These are phyloP conservation scores for Cryptococcus sp. DNA, from an alignment of 1,284 basidiomycete genomes.

Conservation along the genomic window DNA sequence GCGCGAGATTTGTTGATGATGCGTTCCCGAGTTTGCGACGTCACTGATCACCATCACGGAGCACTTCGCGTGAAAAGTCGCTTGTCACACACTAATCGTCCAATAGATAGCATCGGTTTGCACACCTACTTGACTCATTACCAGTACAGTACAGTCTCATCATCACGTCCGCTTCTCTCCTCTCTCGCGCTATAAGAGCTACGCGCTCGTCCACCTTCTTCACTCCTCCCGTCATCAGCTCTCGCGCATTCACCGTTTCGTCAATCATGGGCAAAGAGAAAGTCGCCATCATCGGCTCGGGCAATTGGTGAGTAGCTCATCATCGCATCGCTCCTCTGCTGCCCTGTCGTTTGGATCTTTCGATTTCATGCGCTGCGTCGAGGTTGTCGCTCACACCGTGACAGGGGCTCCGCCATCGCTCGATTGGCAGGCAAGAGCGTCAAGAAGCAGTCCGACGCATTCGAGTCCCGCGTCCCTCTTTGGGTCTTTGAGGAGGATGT, in stretches of 20 bases:
- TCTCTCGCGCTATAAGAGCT: not conserved
- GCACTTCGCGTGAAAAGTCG: too few species aligned
- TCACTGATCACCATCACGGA: too few species aligned
- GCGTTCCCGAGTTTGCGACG: too few species aligned
- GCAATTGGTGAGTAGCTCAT: constrained; percentile 48
- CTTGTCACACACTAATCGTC: too few species aligned
- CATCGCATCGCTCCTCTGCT: too few species aligned
- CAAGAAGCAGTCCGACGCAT: constrained; percentile 53
- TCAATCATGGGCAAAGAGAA: constrained; percentile 54
- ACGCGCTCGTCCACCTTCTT: not conserved
- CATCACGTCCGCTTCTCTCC: not conserved
- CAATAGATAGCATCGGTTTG: too few species aligned
- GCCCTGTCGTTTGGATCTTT: not conserved
- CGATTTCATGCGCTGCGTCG: not conserved
- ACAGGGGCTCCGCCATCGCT: constrained; percentile 61
- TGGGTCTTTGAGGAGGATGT: constrained; percentile 60
- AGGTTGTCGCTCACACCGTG: not conserved
- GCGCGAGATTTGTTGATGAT: too few species aligned
- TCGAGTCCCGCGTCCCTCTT: constrained; percentile 54
- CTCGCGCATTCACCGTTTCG: constrained; percentile 2
- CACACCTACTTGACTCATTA: too few species aligned
- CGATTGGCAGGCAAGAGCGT: constrained; percentile 57
- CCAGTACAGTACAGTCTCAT: not conserved
- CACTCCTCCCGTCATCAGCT: not conserved
- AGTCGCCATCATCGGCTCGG: constrained; percentile 60